phyloP scores from a whole-genome alignment of 768 basidiomycete species.

The Daedalea quercina region DNA sequence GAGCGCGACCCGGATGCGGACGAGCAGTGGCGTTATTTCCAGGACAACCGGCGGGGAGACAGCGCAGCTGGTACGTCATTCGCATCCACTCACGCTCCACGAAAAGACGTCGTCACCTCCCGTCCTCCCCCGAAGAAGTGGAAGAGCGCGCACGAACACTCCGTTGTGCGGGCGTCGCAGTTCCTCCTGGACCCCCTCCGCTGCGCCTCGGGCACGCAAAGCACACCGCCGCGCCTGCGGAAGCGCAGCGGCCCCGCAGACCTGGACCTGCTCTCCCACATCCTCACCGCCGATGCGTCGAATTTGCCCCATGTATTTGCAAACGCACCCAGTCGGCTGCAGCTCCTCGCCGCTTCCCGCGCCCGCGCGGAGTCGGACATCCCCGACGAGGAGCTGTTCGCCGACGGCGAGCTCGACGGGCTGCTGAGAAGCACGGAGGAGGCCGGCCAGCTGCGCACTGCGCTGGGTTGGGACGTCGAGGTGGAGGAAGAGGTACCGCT shows the following conservation, averaged over 20 bases:
- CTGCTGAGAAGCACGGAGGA: conserved; percentile 50
- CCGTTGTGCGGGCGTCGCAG: conserved; percentile 40
- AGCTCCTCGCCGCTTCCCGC: conserved; percentile 49
- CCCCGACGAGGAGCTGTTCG: conserved; percentile 67
- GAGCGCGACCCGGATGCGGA: conserved; percentile 7
- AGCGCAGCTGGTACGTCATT: conserved; percentile 4
- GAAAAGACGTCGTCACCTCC: conserved; percentile 8
- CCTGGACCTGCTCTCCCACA: conserved; percentile 40
- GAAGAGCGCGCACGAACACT: conserved; percentile 21
- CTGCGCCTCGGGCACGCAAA: conserved; percentile 6
- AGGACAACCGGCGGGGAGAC: conserved; percentile 4
- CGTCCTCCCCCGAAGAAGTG: conserved; percentile 19
- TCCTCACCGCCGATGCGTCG: conserved; percentile 41
- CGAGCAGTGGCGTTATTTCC: neutral
- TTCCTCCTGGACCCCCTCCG: conserved; percentile 57
- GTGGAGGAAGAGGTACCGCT: conserved; percentile 14
- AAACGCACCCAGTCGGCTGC: conserved; percentile 53
- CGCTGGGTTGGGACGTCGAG: conserved; percentile 29
- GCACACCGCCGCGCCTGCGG: neutral
- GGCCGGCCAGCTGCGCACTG: conserved; percentile 32
- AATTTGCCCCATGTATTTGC: conserved; percentile 22
- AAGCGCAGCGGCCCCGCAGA: neutral
- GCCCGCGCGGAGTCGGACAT: conserved; percentile 51
- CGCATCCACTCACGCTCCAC: neutral
- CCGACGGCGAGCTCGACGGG: conserved; percentile 58